Conservation (phyloP, 306 rosid species). For the Cajanus cajan region DNA sequence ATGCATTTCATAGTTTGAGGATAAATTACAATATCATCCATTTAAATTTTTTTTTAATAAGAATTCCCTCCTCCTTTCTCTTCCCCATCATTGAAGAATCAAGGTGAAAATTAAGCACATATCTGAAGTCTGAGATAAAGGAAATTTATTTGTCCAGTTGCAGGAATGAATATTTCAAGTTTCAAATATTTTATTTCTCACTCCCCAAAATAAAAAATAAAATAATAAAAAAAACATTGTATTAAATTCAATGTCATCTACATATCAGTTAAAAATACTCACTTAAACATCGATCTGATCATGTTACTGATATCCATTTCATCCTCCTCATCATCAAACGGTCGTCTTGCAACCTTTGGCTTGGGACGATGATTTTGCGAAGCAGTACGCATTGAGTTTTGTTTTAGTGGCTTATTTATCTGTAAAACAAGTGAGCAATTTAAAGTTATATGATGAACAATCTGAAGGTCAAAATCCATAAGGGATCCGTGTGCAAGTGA, state of each 20-base stretch:
- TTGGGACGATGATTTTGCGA: conserved; percentile 51
- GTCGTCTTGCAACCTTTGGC: conserved; percentile 46
- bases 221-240: background rate
- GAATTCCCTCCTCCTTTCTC: background rate
- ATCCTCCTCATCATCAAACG: conserved; percentile 47
- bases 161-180: background rate
- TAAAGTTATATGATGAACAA: background rate
- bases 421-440: conserved; percentile 28
- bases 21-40: background rate
- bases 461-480: too few species aligned
- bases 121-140: background rate
- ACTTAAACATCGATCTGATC: conserved; percentile 73
- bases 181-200: background rate
- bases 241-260: conserved; percentile 3
- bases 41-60: too few species aligned
- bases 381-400: conserved; percentile 33
- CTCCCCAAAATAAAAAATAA: too few species aligned
- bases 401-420: conserved; percentile 52
- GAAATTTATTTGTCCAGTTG: background rate
- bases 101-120: background rate
- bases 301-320: conserved; percentile 39
- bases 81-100: background rate
- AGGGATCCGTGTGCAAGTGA: too few species aligned
- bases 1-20: background rate
- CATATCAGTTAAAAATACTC: conserved; percentile 15